Percentiles rank a stretch among this genome's conserved stretches.
phyloP scores from a whole-genome alignment of 768 basidiomycete genomes.

The Kwoniella newhampshirensis region DNA sequence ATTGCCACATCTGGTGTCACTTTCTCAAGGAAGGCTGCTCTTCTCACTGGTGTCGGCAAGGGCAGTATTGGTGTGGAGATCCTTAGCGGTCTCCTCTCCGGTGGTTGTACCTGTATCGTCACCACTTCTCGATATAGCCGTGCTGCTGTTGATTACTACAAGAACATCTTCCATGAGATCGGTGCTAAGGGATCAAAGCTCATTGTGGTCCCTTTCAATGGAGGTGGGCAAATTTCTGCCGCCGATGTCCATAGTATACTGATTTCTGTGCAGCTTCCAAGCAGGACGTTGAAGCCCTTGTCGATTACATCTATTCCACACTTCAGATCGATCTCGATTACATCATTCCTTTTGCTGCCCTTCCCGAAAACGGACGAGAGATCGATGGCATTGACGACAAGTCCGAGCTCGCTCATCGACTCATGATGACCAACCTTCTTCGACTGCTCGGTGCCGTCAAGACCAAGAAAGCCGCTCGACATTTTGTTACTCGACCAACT shows the following conservation, averaged over 20 bases:
- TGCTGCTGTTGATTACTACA: slow-evolving; percentile 89
- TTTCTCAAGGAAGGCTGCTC: slow-evolving; percentile 98
- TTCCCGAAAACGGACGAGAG: slow-evolving; percentile 97
- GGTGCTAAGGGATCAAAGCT: slow-evolving; percentile 95
- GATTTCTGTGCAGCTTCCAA: slow-evolving; percentile 66
- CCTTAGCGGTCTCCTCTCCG: slow-evolving; percentile 91
- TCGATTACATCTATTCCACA: slow-evolving; percentile 96
- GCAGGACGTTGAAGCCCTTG: slow-evolving; percentile 95
- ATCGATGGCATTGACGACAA: slow-evolving; percentile 96
- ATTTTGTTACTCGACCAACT: slow-evolving; percentile 95
- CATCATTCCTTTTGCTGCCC: slow-evolving; percentile 95
- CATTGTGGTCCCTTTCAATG: slow-evolving; percentile 98
- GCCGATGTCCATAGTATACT: background rate
- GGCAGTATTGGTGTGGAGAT: slow-evolving; percentile 98
- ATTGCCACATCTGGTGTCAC: slow-evolving; percentile 98
- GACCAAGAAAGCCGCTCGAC: slow-evolving; percentile 92
- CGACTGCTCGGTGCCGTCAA: slow-evolving; percentile 97
- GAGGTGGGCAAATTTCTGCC: slow-evolving; percentile 52
- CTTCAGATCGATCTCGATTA: slow-evolving; percentile 97
- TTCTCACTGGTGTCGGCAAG: slow-evolving; percentile 95
- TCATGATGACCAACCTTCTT: slow-evolving; percentile 96
- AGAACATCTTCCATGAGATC: slow-evolving; percentile 91
- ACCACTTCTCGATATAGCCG: slow-evolving; percentile 98
- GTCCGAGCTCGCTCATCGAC: slow-evolving; percentile 95
- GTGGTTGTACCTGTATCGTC: slow-evolving; percentile 93